Percentiles rank a stretch among this genome's conserved stretches.
Conservation (phyloP, 768 basidiomycete genomes). For the Hygrophorus pudorinus region DNA sequence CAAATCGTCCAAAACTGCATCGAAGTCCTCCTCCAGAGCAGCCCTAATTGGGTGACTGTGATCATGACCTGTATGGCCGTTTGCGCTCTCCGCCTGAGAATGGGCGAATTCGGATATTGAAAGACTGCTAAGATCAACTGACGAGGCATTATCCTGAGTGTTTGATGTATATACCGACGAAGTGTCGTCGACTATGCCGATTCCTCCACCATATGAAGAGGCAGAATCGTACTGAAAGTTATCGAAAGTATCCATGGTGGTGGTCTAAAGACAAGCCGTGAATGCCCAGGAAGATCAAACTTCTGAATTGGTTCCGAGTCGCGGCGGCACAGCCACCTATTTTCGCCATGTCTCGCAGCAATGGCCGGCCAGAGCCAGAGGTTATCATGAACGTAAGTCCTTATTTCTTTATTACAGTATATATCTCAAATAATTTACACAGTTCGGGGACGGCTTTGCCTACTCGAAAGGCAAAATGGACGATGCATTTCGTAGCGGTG, state of each 20-base stretch:
- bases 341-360: conserved; percentile 26
- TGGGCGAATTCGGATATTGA: conserved; percentile 49
- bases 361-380: conserved; percentile 53
- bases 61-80: conserved; percentile 33
- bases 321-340: not conserved
- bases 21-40: conserved; percentile 73
- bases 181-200: conserved; percentile 67
- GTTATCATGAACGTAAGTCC: conserved; percentile 55
- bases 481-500: conserved; percentile 48
- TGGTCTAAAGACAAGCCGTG: not conserved
- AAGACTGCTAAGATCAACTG: conserved; percentile 57
- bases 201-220: conserved; percentile 63
- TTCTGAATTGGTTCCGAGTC: no score
- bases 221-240: conserved; percentile 81
- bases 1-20: conserved; percentile 80
- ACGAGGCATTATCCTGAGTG: conserved; percentile 47
- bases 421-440: conserved; percentile 2
- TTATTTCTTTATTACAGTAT: not conserved
- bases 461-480: conserved; percentile 62
- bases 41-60: conserved; percentile 20
- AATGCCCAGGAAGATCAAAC: not conserved
- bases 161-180: conserved; percentile 74
- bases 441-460: conserved; percentile 59
- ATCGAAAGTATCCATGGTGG: conserved; percentile 71
- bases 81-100: conserved; percentile 29